Conservation (phyloP, 2,329 filamentous ascomycete genomes). For the Diaporthe sp. region DNA sequence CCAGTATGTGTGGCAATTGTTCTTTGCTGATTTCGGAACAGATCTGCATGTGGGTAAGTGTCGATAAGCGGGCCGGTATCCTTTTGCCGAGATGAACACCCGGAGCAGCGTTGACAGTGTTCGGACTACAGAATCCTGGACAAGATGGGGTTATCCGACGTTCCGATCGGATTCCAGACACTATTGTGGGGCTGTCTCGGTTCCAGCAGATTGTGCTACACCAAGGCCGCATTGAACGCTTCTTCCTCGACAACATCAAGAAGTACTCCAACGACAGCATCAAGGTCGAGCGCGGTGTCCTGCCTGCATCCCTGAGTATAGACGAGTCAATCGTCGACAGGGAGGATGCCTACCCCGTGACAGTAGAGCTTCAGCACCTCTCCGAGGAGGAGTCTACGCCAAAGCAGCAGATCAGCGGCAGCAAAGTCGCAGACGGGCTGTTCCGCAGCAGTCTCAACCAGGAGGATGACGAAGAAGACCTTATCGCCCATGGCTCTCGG, state of each 20-base stretch:
- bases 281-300: slow-evolving; percentile 70
- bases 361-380: slow-evolving; percentile 69
- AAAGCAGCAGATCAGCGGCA: slow-evolving; percentile 51
- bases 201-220: slow-evolving; percentile 78
- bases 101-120: slow-evolving; percentile 39
- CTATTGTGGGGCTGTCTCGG: slow-evolving; percentile 70
- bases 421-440: slow-evolving; percentile 65
- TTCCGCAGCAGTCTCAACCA: slow-evolving; percentile 71
- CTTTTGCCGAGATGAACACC: neutral
- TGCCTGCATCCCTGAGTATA: slow-evolving; percentile 69
- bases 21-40: slow-evolving; percentile 26
- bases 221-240: slow-evolving; percentile 78
- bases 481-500: slow-evolving; percentile 44
- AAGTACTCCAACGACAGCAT: slow-evolving; percentile 64
- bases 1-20: neutral
- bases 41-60: slow-evolving; percentile 51
- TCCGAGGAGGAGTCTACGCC: slow-evolving; percentile 71
- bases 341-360: slow-evolving; percentile 70
- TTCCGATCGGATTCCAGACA: slow-evolving; percentile 74
- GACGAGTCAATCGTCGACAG: slow-evolving; percentile 65
- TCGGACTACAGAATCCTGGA: slow-evolving; percentile 73
- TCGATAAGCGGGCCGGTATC: neutral
- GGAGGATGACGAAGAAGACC: slow-evolving; percentile 55
- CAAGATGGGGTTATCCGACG: slow-evolving; percentile 69
- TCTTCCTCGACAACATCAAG: slow-evolving; percentile 74